phyloP scores from a whole-genome alignment of 176 grass and related monocot species.

The Alloteropsis semialata region DNA sequence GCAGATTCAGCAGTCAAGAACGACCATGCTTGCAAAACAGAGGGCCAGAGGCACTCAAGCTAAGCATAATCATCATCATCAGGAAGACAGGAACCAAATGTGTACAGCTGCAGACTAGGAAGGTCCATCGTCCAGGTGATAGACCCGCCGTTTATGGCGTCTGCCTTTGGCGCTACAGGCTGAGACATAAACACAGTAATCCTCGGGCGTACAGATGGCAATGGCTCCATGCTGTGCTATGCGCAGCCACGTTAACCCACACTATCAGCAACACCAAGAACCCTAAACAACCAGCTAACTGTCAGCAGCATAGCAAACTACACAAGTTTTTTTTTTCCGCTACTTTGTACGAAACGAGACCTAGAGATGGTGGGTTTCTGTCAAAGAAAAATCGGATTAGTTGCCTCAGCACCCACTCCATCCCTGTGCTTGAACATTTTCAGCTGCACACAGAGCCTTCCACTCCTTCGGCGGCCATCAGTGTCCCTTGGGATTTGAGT shows the following conservation, averaged over 20 bases:
- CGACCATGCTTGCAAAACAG: not conserved
- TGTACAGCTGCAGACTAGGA: not conserved
- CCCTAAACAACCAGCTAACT: not conserved
- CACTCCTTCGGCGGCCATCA: conserved; percentile 16
- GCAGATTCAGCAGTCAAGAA: not conserved
- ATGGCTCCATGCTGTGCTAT: no score
- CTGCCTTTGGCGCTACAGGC: not conserved
- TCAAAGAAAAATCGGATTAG: conserved; percentile 36
- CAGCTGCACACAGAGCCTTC: conserved; percentile 39
- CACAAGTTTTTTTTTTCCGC: not conserved
- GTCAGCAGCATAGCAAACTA: not conserved
- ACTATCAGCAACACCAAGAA: not conserved
- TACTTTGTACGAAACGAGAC: conserved; percentile 32
- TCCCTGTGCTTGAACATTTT: conserved; percentile 54
- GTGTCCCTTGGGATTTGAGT: conserved; percentile 9
- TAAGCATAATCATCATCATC: not conserved
- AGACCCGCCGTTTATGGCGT: not conserved
- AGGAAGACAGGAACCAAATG: not conserved
- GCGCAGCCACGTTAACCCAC: not conserved
- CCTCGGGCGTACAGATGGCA: no score
- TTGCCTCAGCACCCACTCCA: conserved; percentile 25
- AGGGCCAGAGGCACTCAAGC: not conserved
- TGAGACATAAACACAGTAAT: not conserved
- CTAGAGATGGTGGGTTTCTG: no score
- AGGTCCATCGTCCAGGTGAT: not conserved